Evolutionary conservation across 2,329 filamentous ascomycete species (phyloP), one percentile per base, ranked within the genome.

Genomic region (Xylaria polymorpha): DNA sequence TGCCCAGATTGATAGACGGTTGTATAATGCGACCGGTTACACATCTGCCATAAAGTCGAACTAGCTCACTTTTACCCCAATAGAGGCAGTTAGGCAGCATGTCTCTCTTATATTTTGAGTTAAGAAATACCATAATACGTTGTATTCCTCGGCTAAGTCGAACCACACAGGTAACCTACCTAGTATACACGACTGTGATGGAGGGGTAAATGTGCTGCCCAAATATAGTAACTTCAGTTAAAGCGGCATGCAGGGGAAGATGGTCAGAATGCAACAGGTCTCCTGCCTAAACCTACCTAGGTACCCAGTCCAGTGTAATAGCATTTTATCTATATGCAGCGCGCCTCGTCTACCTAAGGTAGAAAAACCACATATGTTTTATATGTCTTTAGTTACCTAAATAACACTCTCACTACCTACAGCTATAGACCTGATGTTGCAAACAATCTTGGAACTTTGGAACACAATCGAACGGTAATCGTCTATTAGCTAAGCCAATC

Each of bases 221-320:
- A 55, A 37, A n/a, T 35, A 55, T 55, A 55, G 51, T 55, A 37
- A 55, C 50, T 32, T 6, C 18, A n/a, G 51, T 55, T 55, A 55
- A 35, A 55, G 25, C 35, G 29, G 7, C 29, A 53, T 50, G 12
- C 22, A 29, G 22, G 22, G 22, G n/a, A 41, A 41, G 37, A 41
- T 15, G 35, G 35, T 37, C 15, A 18, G 18, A 15, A 43, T 43
- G 9, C 15, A 29, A 50, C 4, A n/a, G n/a, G 20, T 29, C 25
- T 29, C n/a, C n/a, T n/a, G n/a, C n/a, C n/a, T n/a, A n/a, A n/a
- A 25, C 8, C 44, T 48, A n/a, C 8, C 22, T 10, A 22, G 25
- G 15, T 48, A 25, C n/a, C 9, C 44, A 8, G n/a, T n/a, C n/a
- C 20, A 29, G 12, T 25, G 46, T 18, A 32, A 10, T 32, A 3